Evolutionary conservation across 164 flowering plant species (phyloP), one percentile per base, ranked within the genome.

Genomic region (Aristolochia fimbriata): DNA sequence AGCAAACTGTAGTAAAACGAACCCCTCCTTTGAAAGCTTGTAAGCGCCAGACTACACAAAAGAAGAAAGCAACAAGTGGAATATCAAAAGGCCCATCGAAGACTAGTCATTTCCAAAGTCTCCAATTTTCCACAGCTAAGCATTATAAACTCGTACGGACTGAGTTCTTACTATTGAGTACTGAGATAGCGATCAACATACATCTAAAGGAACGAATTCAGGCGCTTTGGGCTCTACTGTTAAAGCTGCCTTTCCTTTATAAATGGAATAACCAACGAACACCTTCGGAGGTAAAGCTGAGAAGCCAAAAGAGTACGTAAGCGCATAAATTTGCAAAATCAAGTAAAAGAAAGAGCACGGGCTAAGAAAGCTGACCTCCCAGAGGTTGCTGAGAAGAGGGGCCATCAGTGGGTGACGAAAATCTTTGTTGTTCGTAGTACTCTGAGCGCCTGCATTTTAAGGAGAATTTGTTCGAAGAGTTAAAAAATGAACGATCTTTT

Each of bases 191-290:
- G 7, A 2, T 47, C 27, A 50, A 75, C 83, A 61, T 78, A 93
- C 97, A 67, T 81, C 96, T 69, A 90, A 77, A 74, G 86, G 60
- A 27, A 72, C 68, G 61, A 90, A 93, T 55, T 90, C 94, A 0
- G 97, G 97, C 14, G 87, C 70, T 63, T 61, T 81, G 1, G 98
- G 98, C 57, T 78, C 90, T 50, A 93, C 76, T 3, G 81, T 74
- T 43, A 93, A 78, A 55, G 94, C 98, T 27, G 98, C 90, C 69
- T 93, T 90, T 47, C 96, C 98, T 75, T 93, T 90, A 67, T 89
- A 90, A 59, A 93, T 79, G 4, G 94, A 80, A 53, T 93, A 81
- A 0, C 92, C 89, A 60, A 86, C 96, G 69, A 60, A 90, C 62
- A 87, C 79, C 81, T 69, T 84, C 19, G 84, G 67, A 14, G 81